These are phyloP conservation scores for Venturia asperata DNA, from an alignment of 2,329 filamentous ascomycete genomes.

Conservation along the genomic window DNA sequence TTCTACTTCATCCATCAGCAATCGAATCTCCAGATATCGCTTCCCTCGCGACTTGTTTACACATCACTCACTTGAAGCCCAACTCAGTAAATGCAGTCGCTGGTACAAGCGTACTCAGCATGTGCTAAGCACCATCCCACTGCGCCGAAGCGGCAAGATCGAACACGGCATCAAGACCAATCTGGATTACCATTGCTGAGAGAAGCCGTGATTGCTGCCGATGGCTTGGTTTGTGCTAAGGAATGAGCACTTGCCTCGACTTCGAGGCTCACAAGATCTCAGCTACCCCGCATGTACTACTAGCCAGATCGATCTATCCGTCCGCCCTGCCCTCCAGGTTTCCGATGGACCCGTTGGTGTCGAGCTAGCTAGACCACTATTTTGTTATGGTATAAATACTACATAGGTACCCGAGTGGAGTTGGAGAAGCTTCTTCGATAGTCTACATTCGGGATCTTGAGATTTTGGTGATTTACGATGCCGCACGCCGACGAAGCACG, in stretches of 20 bases:
- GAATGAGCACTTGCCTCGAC: neutral
- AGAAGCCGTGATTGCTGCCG: neutral
- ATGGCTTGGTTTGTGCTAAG: neutral
- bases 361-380: neutral
- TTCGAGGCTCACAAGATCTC: neutral
- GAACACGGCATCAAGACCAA: neutral
- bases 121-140: neutral
- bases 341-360: neutral
- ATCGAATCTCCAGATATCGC: too few species aligned
- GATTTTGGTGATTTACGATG: too few species aligned
- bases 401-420: neutral
- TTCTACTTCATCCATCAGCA: too few species aligned
- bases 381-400: neutral
- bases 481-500: conserved; percentile 5
- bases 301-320: neutral
- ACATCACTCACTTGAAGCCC: too few species aligned
- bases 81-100: neutral
- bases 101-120: neutral
- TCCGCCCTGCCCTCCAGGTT: neutral
- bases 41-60: neutral
- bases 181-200: neutral
- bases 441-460: too few species aligned
- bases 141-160: neutral
- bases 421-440: too few species aligned
- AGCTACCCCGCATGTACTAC: neutral